phyloP scores from a whole-genome alignment of 2,329 filamentous ascomycete species.

The Xylaria sp. region DNA sequence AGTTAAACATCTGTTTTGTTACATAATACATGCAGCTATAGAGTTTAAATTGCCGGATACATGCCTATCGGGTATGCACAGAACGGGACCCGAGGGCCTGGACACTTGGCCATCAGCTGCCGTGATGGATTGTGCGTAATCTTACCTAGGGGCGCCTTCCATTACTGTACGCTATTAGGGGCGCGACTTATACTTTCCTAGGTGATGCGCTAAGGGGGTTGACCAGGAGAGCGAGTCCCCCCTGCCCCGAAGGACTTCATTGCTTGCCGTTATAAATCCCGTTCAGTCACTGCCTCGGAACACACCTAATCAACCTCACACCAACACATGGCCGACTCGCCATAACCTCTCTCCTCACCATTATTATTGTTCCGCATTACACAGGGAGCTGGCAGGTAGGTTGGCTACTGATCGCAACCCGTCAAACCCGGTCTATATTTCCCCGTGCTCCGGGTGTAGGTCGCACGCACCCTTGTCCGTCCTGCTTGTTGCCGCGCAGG shows the following conservation, averaged over 20 bases:
- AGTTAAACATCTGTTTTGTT: too few species aligned
- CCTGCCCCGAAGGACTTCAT: background rate
- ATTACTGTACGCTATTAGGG: background rate
- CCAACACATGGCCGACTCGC: background rate
- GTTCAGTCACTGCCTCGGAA: background rate
- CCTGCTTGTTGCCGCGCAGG: constrained; percentile 1
- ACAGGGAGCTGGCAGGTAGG: constrained; percentile 1
- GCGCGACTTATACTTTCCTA: background rate
- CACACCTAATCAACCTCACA: background rate
- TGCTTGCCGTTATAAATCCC: background rate
- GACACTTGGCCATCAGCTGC: too few species aligned
- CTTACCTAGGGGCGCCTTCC: background rate
- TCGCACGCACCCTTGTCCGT: constrained; percentile 1
- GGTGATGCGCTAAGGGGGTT: background rate
- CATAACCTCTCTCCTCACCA: background rate
- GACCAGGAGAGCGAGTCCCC: background rate
- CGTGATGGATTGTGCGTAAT: background rate
- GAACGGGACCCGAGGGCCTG: too few species aligned
- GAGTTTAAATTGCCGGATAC: too few species aligned
- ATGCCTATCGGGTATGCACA: too few species aligned
- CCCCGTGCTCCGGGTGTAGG: background rate
- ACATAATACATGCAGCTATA: too few species aligned
- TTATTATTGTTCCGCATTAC: constrained; percentile 4
- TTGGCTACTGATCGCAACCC: constrained; percentile 1
- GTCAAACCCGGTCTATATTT: background rate